phyloP scores from a whole-genome alignment of 1,139 yeast genomes.

The Suhomyces choctaworum region DNA sequence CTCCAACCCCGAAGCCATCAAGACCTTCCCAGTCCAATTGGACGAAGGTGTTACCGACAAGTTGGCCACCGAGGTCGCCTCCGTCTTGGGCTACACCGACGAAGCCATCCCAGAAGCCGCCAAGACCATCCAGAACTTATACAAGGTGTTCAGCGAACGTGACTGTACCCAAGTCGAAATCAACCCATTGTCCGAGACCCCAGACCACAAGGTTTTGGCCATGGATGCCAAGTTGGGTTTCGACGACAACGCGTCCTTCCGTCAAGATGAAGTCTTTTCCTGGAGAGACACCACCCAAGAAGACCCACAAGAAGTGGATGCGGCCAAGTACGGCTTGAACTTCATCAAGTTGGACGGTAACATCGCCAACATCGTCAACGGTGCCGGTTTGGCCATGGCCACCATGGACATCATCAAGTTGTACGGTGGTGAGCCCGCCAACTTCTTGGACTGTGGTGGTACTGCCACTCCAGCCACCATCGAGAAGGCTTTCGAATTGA shows the following conservation, averaged over 20 bases:
- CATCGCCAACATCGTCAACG: slow-evolving; percentile 97
- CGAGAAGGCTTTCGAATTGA: slow-evolving; percentile 94
- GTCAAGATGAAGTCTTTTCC: slow-evolving; percentile 90
- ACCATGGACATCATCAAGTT: slow-evolving; percentile 99
- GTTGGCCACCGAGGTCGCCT: slow-evolving; percentile 75
- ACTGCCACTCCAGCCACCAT: slow-evolving; percentile 99
- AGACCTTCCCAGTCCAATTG: slow-evolving; percentile 79
- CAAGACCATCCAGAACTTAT: slow-evolving; percentile 79
- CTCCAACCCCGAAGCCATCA: slow-evolving; percentile 87
- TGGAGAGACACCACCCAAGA: slow-evolving; percentile 97
- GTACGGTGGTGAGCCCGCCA: slow-evolving; percentile 98
- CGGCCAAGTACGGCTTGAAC: slow-evolving; percentile 86
- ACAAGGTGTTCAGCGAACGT: slow-evolving; percentile 81
- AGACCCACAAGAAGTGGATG: slow-evolving; percentile 95
- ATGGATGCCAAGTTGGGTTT: slow-evolving; percentile 99
- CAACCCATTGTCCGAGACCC: slow-evolving; percentile 95
- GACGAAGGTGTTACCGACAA: slow-evolving; percentile 78
- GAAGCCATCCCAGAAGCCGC: slow-evolving; percentile 87
- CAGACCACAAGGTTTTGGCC: slow-evolving; percentile 86
- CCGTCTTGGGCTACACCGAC: slow-evolving; percentile 75
- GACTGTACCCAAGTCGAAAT: slow-evolving; percentile 99
- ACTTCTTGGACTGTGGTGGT: slow-evolving; percentile 99
- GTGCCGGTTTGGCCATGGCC: slow-evolving; percentile 99
- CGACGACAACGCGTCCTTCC: slow-evolving; percentile 93
- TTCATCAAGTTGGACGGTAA: slow-evolving; percentile 97